Evolutionary conservation across 2,329 filamentous ascomycete genomes (phyloP), one percentile per base, ranked within the genome.

Genomic region (Botryotinia narcissicola): DNA sequence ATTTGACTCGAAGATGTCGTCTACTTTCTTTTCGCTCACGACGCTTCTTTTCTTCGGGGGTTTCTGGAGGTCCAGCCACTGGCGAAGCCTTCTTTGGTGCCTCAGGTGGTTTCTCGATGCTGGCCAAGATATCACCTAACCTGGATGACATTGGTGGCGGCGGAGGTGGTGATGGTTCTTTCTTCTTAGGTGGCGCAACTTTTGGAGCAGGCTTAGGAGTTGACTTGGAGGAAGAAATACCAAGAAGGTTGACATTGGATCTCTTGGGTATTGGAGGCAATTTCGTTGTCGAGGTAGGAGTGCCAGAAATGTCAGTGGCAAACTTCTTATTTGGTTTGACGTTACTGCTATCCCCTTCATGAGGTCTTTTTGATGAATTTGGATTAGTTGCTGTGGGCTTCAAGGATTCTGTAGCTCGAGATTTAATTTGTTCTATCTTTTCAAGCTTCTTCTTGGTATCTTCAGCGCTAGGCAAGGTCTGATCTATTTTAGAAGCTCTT

Each of bases 11-110:
- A 35, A 94, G 84, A 75, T 91, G 89, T 51, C 91, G 87, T 67
- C 92, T 87, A 74, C 89, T 86, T 80, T 94, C 92, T 78, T 93
- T 94, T 51, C 92, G 89, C 7, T 93, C 83, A 18, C 93, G 88
- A 78, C 89, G 92, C 2, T 86, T 84, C 77, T 86, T 90, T 79
- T 93, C 87, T 78, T 93, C 91, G 0, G 89, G 84, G 0, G 91
- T 93, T 80, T 95, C 92, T 0, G 86, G 79, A 3, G 80, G 76
- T 69, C 80, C 74, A 54, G 76, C 61, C 62, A 78, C 78, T 32
- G 76, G 75, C 57, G 76, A 76, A 37, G 78, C 76, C n/a, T 78
- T 78, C 69, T 81, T 81, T 5, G 78, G 78, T 20, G 76, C 75
- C 71, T 80, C 79, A 5, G 79, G 77, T 64, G 79, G 79, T 59